phyloP scores from a whole-genome alignment of 139 green algal genomes.

The Nannochloris sp. region DNA sequence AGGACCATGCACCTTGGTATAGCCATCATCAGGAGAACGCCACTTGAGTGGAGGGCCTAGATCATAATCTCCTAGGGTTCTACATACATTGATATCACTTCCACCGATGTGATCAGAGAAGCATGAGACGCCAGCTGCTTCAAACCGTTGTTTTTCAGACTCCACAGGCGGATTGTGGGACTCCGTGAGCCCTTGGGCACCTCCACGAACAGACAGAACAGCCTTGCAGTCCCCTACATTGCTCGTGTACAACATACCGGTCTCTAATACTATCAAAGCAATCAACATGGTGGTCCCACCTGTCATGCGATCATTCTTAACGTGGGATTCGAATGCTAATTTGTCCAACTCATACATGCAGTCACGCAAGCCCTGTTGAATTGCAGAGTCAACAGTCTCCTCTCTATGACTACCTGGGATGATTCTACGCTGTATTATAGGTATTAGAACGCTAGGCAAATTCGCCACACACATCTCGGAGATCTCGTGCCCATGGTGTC shows the following conservation, averaged over 20 bases:
- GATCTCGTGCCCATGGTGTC: conserved; percentile 22
- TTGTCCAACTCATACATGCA: conserved; percentile 16
- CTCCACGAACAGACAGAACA: conserved; percentile 17
- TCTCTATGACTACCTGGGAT: neutral
- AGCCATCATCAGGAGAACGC: neutral
- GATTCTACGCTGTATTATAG: neutral
- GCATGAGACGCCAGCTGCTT: conserved; percentile 10
- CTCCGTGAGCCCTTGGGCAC: conserved; percentile 17
- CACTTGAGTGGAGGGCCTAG: conserved; percentile 28
- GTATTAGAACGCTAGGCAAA: neutral
- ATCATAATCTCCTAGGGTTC: conserved; percentile 34
- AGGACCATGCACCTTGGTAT: conserved; percentile 8
- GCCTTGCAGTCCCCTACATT: conserved; percentile 33
- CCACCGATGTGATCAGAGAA: conserved; percentile 27
- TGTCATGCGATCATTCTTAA: neutral
- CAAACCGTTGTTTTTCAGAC: conserved; percentile 21
- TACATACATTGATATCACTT: conserved; percentile 31
- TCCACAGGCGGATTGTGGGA: conserved; percentile 26
- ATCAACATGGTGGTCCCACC: conserved; percentile 28
- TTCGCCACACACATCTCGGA: conserved; percentile 13
- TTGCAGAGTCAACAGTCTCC: conserved; percentile 4
- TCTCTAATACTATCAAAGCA: conserved; percentile 4
- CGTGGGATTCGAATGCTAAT: conserved; percentile 8
- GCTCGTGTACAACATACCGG: conserved; percentile 11
- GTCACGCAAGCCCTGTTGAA: conserved; percentile 2